Percentiles rank a stretch among this genome's conserved stretches.
These are phyloP conservation scores for Adansonia rubrostipa DNA, from an alignment of 441 rosid genomes.

Conservation along the genomic window DNA sequence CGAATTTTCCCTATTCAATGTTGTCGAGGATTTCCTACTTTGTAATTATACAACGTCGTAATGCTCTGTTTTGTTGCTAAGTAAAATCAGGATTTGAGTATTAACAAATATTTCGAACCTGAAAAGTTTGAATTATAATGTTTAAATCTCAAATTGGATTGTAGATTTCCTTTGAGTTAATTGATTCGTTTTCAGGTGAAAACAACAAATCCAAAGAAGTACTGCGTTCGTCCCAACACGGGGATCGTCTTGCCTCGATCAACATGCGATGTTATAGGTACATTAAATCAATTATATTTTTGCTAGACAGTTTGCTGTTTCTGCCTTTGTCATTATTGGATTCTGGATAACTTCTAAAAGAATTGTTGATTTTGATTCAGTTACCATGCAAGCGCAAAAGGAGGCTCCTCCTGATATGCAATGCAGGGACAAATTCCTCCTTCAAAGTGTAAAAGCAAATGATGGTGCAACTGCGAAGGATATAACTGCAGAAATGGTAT, in stretches of 20 bases:
- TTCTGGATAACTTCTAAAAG: not conserved
- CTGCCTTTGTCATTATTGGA: not conserved
- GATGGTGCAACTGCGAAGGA: conserved; percentile 60
- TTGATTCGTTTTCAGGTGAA: conserved; percentile 55
- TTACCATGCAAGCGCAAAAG: conserved; percentile 86
- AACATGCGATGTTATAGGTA: conserved; percentile 65
- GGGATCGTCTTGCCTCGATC: conserved; percentile 77
- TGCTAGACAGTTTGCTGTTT: not conserved
- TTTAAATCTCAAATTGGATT: conserved; percentile 8
- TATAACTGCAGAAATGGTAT: conserved; percentile 71
- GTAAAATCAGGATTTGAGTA: not conserved
- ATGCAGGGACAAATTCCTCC: conserved; percentile 80
- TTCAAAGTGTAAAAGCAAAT: conserved; percentile 61
- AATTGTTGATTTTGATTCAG: conserved; percentile 37
- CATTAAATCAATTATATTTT: not conserved
- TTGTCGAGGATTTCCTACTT: not conserved
- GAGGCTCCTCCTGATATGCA: conserved; percentile 77
- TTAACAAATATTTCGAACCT: not conserved
- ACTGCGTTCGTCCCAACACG: conserved; percentile 77
- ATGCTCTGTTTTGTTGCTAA: conserved; percentile 27
- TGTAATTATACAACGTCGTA: not conserved
- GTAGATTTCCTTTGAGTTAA: conserved; percentile 10
- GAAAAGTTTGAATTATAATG: not conserved
- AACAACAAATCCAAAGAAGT: conserved; percentile 81
- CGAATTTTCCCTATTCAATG: conserved; percentile 13